phyloP scores from a whole-genome alignment of 106 monocot genomes.

The Phalaenopsis aphrodite region DNA sequence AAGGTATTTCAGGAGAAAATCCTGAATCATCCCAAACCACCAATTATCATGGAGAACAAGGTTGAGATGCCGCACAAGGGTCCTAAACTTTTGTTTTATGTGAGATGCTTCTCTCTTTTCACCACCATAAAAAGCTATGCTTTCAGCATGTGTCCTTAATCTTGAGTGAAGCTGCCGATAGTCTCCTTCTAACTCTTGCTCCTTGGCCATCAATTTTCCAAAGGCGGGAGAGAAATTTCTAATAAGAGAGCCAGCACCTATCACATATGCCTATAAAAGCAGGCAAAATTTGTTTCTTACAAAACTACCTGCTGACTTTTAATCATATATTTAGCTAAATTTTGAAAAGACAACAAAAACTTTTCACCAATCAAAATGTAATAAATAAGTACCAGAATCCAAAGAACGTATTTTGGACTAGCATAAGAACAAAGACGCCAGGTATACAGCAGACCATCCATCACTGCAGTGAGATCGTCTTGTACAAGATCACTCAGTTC shows the following conservation, averaged over 20 bases:
- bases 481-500: constrained; percentile 98
- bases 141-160: constrained; percentile 90
- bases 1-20: constrained; percentile 93
- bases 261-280: constrained; percentile 72
- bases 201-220: constrained; percentile 92
- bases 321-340: not conserved
- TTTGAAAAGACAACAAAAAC: not conserved
- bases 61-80: constrained; percentile 75
- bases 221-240: constrained; percentile 95
- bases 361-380: not conserved
- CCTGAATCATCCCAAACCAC: constrained; percentile 99
- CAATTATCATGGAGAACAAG: constrained; percentile 76
- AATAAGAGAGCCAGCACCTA: constrained; percentile 78
- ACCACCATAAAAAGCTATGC: constrained; percentile 97
- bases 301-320: not conserved
- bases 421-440: constrained; percentile 99
- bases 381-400: constrained; percentile 76
- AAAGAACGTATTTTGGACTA: constrained; percentile 97
- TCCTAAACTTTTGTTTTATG: constrained; percentile 56
- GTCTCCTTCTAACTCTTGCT: constrained; percentile 97
- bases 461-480: constrained; percentile 85
- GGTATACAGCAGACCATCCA: constrained; percentile 84
- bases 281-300: constrained; percentile 8
- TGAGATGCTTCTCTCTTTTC: constrained; percentile 84
- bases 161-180: constrained; percentile 96